Percentiles rank a stretch among this genome's conserved stretches.
These are phyloP conservation scores for Teunomyces aglyptinius DNA, from an alignment of 805 yeast genomes.

Conservation along the genomic window DNA sequence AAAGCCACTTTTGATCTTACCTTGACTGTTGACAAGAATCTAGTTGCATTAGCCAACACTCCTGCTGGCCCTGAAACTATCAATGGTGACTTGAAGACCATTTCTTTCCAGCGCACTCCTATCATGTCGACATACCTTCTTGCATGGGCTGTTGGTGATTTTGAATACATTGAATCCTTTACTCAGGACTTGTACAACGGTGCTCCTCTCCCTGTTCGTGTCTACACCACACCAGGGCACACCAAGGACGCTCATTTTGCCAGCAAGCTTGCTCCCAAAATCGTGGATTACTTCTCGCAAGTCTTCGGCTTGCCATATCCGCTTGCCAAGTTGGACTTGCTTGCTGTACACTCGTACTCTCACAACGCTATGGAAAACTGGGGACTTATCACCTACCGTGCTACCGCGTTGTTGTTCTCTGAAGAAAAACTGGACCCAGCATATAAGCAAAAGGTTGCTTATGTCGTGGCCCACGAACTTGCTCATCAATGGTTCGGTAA, in stretches of 20 bases:
- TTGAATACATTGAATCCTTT: slow-evolving; percentile 49
- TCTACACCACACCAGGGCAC: slow-evolving; percentile 53
- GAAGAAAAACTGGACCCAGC: slow-evolving; percentile 45
- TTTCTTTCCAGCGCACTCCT: slow-evolving; percentile 47
- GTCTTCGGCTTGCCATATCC: slow-evolving; percentile 61
- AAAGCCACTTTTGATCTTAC: slow-evolving; percentile 56
- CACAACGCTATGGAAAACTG: slow-evolving; percentile 93
- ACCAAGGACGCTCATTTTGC: slow-evolving; percentile 49
- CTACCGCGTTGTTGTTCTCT: slow-evolving; percentile 49
- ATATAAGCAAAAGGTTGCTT: slow-evolving; percentile 70
- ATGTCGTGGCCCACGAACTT: slow-evolving; percentile 80
- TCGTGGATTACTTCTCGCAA: slow-evolving; percentile 48
- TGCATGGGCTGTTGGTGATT: slow-evolving; percentile 60
- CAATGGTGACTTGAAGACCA: slow-evolving; percentile 19
- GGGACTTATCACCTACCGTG: slow-evolving; percentile 72
- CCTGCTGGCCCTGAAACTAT: slow-evolving; percentile 31
- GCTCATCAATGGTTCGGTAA: slow-evolving; percentile 95
- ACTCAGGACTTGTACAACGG: slow-evolving; percentile 41
- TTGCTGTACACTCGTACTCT: slow-evolving; percentile 75
- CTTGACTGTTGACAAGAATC: slow-evolving; percentile 27
- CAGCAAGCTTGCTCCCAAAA: slow-evolving; percentile 45
- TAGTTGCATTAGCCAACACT: slow-evolving; percentile 49
- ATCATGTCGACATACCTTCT: slow-evolving; percentile 55
- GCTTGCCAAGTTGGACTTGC: slow-evolving; percentile 74
- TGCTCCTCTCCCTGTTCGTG: slow-evolving; percentile 46